A percentile compares a stretch with the other conserved stretches of the same genome.
Evolutionary conservation across 108 stramenopile genomes (phyloP).

Genomic region (Skeletonema potamos): DNA sequence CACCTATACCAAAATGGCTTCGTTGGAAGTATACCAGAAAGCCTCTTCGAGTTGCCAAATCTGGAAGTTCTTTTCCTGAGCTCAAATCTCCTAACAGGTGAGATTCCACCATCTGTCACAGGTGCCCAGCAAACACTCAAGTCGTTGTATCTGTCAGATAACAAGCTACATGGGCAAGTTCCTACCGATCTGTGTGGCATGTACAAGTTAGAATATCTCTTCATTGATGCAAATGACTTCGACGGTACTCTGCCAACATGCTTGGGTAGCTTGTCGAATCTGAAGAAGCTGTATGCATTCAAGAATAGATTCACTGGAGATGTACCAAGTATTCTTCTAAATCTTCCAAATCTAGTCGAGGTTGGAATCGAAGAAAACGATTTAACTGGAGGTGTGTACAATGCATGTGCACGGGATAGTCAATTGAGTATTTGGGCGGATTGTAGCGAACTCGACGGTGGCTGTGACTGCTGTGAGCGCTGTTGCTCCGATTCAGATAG

Average conservation of each 20-base stretch:
- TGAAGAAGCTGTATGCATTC: conserved; percentile 31
- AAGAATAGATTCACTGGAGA: conserved; percentile 35
- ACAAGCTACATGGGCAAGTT: conserved; percentile 59
- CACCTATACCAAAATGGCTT: conserved; percentile 42
- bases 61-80: conserved; percentile 40
- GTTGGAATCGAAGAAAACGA: conserved; percentile 39
- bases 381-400: conserved; percentile 28
- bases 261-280: conserved; percentile 12
- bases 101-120: conserved; percentile 43
- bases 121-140: conserved; percentile 37
- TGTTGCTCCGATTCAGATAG: conserved; percentile 30
- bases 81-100: conserved; percentile 45
- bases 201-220: conserved; percentile 47
- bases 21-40: conserved; percentile 24
- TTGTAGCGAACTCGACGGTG: conserved; percentile 29
- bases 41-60: conserved; percentile 12
- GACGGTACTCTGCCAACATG: conserved; percentile 28
- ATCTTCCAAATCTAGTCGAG: conserved; percentile 34
- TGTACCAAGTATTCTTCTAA: conserved; percentile 21
- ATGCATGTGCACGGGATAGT: conserved; percentile 11
- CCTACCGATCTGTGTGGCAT: conserved; percentile 49
- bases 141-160: conserved; percentile 62
- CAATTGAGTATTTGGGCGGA: conserved; percentile 31
- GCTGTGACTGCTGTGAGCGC: conserved; percentile 37
- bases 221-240: conserved; percentile 37